Evolutionary conservation across 2,329 filamentous ascomycete species (phyloP), one percentile per base, ranked within the genome.

Genomic region (Fusarium piperis): DNA sequence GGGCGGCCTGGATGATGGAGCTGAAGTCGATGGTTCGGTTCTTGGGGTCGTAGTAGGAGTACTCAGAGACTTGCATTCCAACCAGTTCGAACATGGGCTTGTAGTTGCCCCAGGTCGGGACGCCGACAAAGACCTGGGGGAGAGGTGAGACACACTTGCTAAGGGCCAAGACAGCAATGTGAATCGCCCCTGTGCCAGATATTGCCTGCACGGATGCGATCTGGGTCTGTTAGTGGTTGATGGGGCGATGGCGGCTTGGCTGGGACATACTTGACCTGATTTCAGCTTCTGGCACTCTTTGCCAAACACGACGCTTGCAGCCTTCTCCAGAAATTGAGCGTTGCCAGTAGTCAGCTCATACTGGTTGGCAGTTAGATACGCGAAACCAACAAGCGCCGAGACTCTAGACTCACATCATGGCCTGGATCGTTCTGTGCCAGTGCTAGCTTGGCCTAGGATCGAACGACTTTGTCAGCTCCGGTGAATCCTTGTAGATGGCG

Each of bases 141-240:
- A 69, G 74, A 16, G 73, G 71, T 3, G 71, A 46, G 32, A 77
- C 64, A 10, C 65, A 75, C 4, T 75, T 74, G 18, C 73, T 71
- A 3, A 81, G 59, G 18, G 82, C 75, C 13, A 79, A 56, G 9
- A 78, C 78, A 18, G 75, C 81, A n/a, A 82, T 71, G 57, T 82
- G 80, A 36, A 78, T 77, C 6, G 81, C 78, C 3, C 81, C 81
- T 0, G 81, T 82, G 8, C 81, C 80, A 1, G 80, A 82, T 33
- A 83, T 80, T 10, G 80, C 79, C 67, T 83, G 81, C 0, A 80
- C 79, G 1, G 80, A 81, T 15, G 79, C 78, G 30, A 81, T 61
- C 16, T 7, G 60, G 53, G 46, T 12, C 16, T 23, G 33, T 65
- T 38, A 66, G 38, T n/a, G 10, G n/a, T 23, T 26, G 39, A 44